Conservation (phyloP, 2,329 filamentous ascomycete species). For the Fonsecaea nubica region DNA sequence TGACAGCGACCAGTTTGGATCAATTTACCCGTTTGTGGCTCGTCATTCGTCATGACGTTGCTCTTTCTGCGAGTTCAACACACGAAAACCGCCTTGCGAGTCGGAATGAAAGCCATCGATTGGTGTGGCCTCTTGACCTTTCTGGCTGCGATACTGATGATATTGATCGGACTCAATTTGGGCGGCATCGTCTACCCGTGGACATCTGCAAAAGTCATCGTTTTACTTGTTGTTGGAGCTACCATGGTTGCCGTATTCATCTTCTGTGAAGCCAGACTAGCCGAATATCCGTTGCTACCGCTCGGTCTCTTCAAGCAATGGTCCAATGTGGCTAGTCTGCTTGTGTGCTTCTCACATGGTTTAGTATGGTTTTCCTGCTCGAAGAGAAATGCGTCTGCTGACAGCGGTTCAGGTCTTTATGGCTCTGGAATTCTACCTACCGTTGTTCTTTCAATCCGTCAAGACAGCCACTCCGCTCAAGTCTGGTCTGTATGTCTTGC, state of each 20-base stretch:
- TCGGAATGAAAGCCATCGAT: slow-evolving; percentile 52
- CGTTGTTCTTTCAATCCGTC: slow-evolving; percentile 74
- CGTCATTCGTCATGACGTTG: slow-evolving; percentile 57
- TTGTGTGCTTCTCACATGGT: slow-evolving; percentile 56
- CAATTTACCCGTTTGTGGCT: slow-evolving; percentile 59
- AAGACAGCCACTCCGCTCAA: slow-evolving; percentile 66
- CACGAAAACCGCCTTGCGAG: slow-evolving; percentile 55
- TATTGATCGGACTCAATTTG: slow-evolving; percentile 83
- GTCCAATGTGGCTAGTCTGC: slow-evolving; percentile 57
- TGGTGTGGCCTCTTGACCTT: slow-evolving; percentile 67
- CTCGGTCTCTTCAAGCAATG: slow-evolving; percentile 69
- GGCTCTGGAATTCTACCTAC: slow-evolving; percentile 71
- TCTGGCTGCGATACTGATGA: slow-evolving; percentile 82
- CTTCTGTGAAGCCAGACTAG: slow-evolving; percentile 73
- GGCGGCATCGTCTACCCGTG: slow-evolving; percentile 78
- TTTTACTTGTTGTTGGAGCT: slow-evolving; percentile 75
- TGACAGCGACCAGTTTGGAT: slow-evolving; percentile 52
- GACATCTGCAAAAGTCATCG: slow-evolving; percentile 75
- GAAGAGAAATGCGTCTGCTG: neutral
- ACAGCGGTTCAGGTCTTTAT: slow-evolving; percentile 61
- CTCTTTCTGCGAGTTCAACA: slow-evolving; percentile 63
- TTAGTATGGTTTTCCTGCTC: slow-evolving; percentile 46
- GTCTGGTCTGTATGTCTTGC: slow-evolving; percentile 64
- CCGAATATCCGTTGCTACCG: slow-evolving; percentile 79
- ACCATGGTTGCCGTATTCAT: slow-evolving; percentile 69